Base-by-base conservation (phyloP, 2,329 filamentous ascomycete genomes). In the Raffaelea deltoideospora region DNA sequence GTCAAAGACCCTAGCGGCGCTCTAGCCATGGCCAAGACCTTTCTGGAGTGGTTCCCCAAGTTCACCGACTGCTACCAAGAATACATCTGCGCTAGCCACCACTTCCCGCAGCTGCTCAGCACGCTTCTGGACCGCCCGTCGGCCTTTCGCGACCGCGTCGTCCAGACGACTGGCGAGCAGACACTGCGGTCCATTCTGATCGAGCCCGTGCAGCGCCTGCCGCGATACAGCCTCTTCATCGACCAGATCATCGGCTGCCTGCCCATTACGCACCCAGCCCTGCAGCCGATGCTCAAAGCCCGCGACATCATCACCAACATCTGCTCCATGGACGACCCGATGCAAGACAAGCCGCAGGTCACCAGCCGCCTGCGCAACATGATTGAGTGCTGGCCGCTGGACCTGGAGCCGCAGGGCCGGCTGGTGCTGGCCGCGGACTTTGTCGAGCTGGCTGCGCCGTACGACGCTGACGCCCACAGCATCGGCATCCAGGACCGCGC, bases 301-400 rank as follows among this genome's bases (percentile, higher is more conserved):
- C 72, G 88, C 45, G 90, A 96, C 53, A 82, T 94, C 37, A 86
- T 98, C 46, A 86, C 87, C 17, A 90, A 93, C 37, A 98, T 98
- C 31, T 98, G 90, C 57, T 92, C 88, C 14, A 78, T 95, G 60
- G 88, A 95, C 48, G 81, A 60, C 52, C 81, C 50, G 49, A 65
- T 56, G 48, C 72, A 64, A 3, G 79, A 84, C 49, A 81, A 85
- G 46, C 76, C 77, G 10, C 80, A 83, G 46, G 66, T 84, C 31
- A 70, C 79, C 24, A 79, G 76, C 46, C 76, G 82, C 30, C 61
- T 95, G 33, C 77, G 78, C 43, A 78, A 79, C 45, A 70, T 90
- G 54, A 70, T 92, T 30, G 75, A 83, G 48, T 72, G 69, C 32
- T 93, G 85, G 84, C 84, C 85, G 1, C 51, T 61, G 18, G 69